Conservation (phyloP, 75 land plant species). For the Pinus albicaulis region DNA sequence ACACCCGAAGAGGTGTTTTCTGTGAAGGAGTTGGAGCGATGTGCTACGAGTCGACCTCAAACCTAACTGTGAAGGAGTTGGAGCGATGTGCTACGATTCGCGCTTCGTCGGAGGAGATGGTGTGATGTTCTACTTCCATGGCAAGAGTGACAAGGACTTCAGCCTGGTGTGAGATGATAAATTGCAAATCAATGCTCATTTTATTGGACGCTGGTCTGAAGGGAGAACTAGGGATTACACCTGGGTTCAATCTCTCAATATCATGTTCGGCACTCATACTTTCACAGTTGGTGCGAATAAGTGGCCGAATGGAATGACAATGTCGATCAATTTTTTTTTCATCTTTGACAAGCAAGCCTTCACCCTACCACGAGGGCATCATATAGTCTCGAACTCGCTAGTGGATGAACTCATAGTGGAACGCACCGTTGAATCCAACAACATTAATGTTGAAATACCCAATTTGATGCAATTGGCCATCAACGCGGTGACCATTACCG, state of each 20-base stretch:
- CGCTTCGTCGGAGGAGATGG: too few relatives aligned
- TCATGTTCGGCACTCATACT: constrained; percentile 27
- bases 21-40: constrained; percentile 30
- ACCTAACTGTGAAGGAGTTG: constrained; percentile 32
- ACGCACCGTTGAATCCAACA: constrained; percentile 16
- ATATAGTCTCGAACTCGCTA: constrained; percentile 12
- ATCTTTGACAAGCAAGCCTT: too few relatives aligned
- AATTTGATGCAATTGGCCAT: constrained; percentile 11
- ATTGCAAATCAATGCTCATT: too few relatives aligned
- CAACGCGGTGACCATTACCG: constrained; percentile 24
- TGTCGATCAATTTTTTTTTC: constrained; percentile 24
- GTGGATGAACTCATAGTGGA: constrained; percentile 13
- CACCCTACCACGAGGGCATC: constrained; percentile 13
- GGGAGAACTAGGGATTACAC: too few relatives aligned
- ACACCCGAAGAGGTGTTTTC: too few relatives aligned
- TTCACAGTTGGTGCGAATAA: constrained; percentile 22
- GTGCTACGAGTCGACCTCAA: constrained; percentile 10
- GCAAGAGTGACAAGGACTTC: too few relatives aligned
- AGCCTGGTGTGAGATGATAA: too few relatives aligned
- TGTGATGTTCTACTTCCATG: too few relatives aligned
- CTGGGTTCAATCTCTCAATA: constrained; percentile 40
- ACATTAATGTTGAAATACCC: constrained; percentile 10
- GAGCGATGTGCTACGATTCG: constrained; percentile 58
- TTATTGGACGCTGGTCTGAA: too few relatives aligned
- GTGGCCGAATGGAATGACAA: constrained; percentile 20